Evolutionary conservation across 345 rosid species (phyloP).

Genomic region (Eucalyptus curtisii): DNA sequence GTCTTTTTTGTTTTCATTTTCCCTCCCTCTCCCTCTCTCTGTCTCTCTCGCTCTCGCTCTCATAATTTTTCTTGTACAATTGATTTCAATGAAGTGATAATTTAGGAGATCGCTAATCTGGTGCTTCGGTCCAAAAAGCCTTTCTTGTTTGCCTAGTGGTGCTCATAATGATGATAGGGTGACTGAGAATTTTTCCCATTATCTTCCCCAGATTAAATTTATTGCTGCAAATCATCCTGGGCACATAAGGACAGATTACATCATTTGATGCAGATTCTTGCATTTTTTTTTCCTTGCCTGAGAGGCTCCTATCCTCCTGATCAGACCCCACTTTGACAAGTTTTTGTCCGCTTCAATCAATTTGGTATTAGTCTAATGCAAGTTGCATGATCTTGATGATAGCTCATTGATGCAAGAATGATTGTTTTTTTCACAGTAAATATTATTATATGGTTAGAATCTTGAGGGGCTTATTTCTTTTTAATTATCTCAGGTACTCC

Average conservation of each 20-base stretch:
- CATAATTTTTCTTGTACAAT: not conserved
- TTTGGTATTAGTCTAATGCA: not conserved
- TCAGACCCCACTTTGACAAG: not conserved
- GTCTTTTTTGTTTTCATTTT: not conserved
- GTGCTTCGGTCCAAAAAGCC: not conserved
- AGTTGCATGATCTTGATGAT: not conserved
- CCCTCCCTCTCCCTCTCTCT: not conserved
- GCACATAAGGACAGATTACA: not conserved
- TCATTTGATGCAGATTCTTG: slow-evolving; percentile 3
- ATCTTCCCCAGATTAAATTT: not conserved
- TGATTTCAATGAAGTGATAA: slow-evolving; percentile 5
- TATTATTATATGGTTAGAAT: not conserved
- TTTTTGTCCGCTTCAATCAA: not conserved
- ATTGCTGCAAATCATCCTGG: not conserved
- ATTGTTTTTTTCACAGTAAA: not conserved
- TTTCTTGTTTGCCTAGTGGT: not conserved
- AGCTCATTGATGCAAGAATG: not conserved
- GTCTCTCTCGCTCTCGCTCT: not conserved
- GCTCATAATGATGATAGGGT: not conserved
- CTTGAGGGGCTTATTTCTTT: not conserved
- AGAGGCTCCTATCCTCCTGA: not conserved
- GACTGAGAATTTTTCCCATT: not conserved
- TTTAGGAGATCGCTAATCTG: not conserved
- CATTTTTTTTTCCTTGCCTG: not conserved
- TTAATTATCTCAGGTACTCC: not conserved